These are phyloP conservation scores for Magnusiomyces paraingens DNA, from an alignment of 1,139 yeast genomes.

Conservation along the genomic window DNA sequence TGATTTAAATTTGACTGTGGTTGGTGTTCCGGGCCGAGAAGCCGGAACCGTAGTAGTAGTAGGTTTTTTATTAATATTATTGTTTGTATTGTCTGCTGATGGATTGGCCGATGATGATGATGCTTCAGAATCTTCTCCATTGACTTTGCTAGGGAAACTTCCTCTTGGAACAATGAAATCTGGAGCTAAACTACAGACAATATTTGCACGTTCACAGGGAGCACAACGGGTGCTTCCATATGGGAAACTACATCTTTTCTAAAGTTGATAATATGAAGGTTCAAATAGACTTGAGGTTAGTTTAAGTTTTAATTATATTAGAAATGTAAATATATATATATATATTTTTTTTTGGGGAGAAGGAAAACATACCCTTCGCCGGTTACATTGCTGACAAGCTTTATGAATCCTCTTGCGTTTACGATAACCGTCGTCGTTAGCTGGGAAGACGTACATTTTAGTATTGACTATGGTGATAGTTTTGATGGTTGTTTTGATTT, in stretches of 20 bases:
- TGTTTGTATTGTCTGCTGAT: not conserved
- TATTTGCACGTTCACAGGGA: slow-evolving; percentile 31
- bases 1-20: not conserved
- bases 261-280: not conserved
- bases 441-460: slow-evolving; percentile 50
- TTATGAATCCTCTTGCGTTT: slow-evolving; percentile 48
- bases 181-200: slow-evolving; percentile 32
- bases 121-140: not conserved
- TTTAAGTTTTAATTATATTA: too few relatives aligned
- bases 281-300: not conserved
- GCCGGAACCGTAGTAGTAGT: not conserved
- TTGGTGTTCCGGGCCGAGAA: not conserved
- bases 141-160: not conserved
- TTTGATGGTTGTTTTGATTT: too few relatives aligned
- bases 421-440: slow-evolving; percentile 49
- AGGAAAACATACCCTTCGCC: slow-evolving; percentile 30
- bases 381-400: slow-evolving; percentile 47
- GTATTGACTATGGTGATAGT: not conserved
- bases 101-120: not conserved
- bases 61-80: not conserved
- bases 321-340: not conserved
- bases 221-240: slow-evolving; percentile 27
- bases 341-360: not conserved
- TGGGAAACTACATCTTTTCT: slow-evolving; percentile 31
- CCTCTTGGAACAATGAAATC: slow-evolving; percentile 25